phyloP scores from a whole-genome alignment of 257 asterid species.

The Leonotis leonurus region DNA sequence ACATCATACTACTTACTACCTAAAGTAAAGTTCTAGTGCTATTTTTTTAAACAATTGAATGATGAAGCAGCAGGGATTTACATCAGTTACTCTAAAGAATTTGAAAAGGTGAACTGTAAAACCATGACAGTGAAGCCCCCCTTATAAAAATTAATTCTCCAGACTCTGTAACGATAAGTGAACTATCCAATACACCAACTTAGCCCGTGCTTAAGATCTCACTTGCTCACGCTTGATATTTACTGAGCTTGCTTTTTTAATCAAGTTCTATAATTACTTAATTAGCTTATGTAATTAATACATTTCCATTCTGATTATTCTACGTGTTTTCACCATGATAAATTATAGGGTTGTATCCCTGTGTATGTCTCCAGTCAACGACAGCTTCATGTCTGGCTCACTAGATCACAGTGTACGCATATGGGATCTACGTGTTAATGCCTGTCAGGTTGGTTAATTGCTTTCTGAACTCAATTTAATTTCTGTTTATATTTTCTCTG shows the following conservation, averaged over 20 bases:
- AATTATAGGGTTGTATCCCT: conserved; percentile 75
- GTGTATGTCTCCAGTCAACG: conserved; percentile 95
- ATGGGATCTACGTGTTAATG: conserved; percentile 97
- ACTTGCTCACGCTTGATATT: neutral
- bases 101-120: no score
- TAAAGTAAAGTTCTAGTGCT: no score
- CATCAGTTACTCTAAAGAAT: no score
- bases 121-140: no score
- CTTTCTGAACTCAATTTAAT: neutral
- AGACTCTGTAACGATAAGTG: neutral
- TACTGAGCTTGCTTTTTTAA: no score
- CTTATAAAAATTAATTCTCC: neutral
- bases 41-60: no score
- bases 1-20: no score
- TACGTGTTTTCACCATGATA: conserved; percentile 8
- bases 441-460: conserved; percentile 87
- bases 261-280: no score
- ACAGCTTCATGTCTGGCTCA: conserved; percentile 96
- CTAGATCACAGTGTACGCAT: conserved; percentile 87
- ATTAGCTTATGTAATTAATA: neutral
- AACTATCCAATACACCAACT: neutral
- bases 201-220: neutral
- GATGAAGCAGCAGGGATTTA: no score
- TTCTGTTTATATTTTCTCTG: neutral
- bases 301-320: neutral